These are phyloP conservation scores for Condylostoma magnum DNA, from an alignment of 169 alveolate genomes.

Conservation along the genomic window DNA sequence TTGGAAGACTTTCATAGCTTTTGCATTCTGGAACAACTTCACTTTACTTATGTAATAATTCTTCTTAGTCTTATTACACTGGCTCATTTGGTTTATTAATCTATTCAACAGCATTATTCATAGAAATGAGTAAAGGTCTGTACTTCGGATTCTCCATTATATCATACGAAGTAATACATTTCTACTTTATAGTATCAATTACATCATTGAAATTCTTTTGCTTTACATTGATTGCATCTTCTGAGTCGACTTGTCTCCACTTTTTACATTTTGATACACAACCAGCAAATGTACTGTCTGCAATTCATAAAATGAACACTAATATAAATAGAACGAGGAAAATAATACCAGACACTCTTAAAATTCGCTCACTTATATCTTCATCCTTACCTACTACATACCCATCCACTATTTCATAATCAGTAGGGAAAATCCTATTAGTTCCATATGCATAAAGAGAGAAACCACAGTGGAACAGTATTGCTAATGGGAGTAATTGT, in stretches of 20 bases:
- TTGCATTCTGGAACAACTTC: too few relatives aligned
- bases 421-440: constrained; percentile 32
- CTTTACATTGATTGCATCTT: background rate
- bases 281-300: background rate
- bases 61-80: too few relatives aligned
- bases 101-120: constrained; percentile 24
- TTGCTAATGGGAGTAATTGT: constrained; percentile 26
- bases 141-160: constrained; percentile 19
- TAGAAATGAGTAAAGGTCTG: background rate
- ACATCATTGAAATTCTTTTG: background rate
- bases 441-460: constrained; percentile 43
- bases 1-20: too few relatives aligned
- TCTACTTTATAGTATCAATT: background rate
- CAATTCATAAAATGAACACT: background rate
- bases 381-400: background rate
- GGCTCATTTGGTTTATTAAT: background rate
- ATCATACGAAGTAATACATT: background rate
- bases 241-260: background rate
- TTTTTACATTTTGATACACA: background rate
- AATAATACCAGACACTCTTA: constrained; percentile 7
- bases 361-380: constrained; percentile 5
- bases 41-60: too few relatives aligned
- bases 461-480: constrained; percentile 31
- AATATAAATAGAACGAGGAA: background rate
- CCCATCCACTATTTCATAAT: background rate